phyloP scores from a whole-genome alignment of 2,329 filamentous ascomycete genomes.

The Sarocladium strictum region DNA sequence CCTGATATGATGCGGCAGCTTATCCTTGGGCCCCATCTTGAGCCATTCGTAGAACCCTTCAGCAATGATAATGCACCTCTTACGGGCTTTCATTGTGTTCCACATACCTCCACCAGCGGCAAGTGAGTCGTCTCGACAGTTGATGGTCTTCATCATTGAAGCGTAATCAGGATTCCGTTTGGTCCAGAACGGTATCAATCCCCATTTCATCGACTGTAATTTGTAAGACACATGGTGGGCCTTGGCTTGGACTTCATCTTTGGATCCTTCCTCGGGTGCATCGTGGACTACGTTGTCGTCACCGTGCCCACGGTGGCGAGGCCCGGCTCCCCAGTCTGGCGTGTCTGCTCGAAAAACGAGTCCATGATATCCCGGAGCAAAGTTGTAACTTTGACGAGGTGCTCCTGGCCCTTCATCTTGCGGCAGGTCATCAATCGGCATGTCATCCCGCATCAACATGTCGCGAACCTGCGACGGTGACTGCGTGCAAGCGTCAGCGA shows the following conservation, averaged over 20 bases:
- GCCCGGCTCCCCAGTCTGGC: constrained; percentile 52
- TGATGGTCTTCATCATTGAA: constrained; percentile 81
- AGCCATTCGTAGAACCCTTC: constrained; percentile 98
- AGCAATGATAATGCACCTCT: constrained; percentile 80
- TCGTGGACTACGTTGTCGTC: not conserved
- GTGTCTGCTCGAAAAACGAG: constrained; percentile 78
- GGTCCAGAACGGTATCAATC: constrained; percentile 88
- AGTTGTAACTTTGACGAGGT: constrained; percentile 78
- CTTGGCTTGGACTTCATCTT: not conserved
- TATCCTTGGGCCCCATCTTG: constrained; percentile 70
- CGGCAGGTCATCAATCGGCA: constrained; percentile 66
- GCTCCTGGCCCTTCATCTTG: constrained; percentile 57
- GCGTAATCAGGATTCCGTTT: constrained; percentile 75
- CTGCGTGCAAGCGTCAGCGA: constrained; percentile 8
- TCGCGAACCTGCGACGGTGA: constrained; percentile 68
- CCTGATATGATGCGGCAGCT: constrained; percentile 78
- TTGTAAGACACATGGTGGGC: constrained; percentile 55
- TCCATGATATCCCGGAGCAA: constrained; percentile 81
- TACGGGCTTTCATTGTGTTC: constrained; percentile 82
- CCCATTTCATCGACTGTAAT: constrained; percentile 94
- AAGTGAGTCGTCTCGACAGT: constrained; percentile 87
- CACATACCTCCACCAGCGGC: constrained; percentile 75
- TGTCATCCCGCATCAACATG: constrained; percentile 66
- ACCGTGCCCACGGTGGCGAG: constrained; percentile 17
- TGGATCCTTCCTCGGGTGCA: constrained; percentile 4